A percentile compares a stretch with the other conserved stretches of the same genome.
Evolutionary conservation across 2,329 filamentous ascomycete species (phyloP).

Genomic region (Didymella glomerata): DNA sequence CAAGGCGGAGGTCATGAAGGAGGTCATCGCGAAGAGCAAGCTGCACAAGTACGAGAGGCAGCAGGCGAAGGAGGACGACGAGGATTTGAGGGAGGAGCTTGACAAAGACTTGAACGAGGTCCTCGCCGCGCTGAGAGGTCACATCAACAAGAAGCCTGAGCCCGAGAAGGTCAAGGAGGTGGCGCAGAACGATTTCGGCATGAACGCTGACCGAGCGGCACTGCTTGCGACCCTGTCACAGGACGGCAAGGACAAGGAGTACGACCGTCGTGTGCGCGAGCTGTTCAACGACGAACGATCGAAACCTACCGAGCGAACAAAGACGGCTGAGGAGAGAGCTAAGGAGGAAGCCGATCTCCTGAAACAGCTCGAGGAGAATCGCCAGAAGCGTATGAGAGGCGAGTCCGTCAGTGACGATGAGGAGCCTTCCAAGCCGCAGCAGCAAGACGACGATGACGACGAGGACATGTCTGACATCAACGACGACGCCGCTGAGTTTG

Average conservation of each 20-base stretch:
- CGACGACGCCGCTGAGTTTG: constrained; percentile 69
- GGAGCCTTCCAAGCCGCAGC: constrained; percentile 57
- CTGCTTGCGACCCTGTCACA: constrained; percentile 69
- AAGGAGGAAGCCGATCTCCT: constrained; percentile 79
- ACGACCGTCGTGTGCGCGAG: constrained; percentile 83
- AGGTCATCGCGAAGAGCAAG: constrained; percentile 97
- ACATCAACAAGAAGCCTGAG: constrained; percentile 60
- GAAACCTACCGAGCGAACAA: constrained; percentile 84
- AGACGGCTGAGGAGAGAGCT: constrained; percentile 63
- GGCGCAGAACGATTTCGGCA: constrained; percentile 52
- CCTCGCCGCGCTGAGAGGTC: constrained; percentile 71
- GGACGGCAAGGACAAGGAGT: constrained; percentile 80
- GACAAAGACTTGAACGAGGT: constrained; percentile 84
- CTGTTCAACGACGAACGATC: constrained; percentile 86
- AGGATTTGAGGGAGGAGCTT: constrained; percentile 82
- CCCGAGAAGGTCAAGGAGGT: constrained; percentile 53
- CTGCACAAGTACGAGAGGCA: constrained; percentile 94
- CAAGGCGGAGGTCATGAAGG: constrained; percentile 97
- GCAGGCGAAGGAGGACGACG: constrained; percentile 89
- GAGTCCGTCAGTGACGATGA: constrained; percentile 77
- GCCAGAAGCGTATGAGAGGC: constrained; percentile 86
- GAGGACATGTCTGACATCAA: constrained; percentile 42
- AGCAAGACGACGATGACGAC: constrained; percentile 43
- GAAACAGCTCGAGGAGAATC: constrained; percentile 82
- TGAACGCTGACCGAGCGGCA: constrained; percentile 69